A percentile compares a stretch with the other conserved stretches of the same genome.
Conservation (phyloP, 306 rosid genomes). For the Sicyos baderoa region DNA sequence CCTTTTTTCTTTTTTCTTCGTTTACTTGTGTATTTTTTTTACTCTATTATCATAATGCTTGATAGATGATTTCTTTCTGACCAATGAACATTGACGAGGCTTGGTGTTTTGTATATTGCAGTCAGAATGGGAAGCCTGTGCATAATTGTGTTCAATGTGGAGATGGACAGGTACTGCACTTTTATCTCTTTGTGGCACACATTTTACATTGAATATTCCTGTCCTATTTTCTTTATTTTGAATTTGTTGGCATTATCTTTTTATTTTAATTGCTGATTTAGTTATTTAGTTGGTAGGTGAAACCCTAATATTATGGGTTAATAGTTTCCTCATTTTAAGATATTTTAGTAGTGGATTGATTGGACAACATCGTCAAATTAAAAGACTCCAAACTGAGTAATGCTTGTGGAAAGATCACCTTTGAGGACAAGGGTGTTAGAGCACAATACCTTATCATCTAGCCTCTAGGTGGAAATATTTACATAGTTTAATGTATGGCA, state of each 20-base stretch:
- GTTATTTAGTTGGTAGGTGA: constrained; percentile 1
- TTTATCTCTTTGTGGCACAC: neutral
- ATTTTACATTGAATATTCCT: neutral
- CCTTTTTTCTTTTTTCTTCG: neutral
- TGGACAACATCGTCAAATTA: neutral
- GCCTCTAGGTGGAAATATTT: neutral
- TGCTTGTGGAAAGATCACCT: neutral
- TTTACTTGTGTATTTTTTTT: constrained; percentile 4
- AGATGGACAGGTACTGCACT: constrained; percentile 16
- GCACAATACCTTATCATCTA: neutral
- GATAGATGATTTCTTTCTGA: neutral
- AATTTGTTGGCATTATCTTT: neutral
- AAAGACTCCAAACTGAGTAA: neutral
- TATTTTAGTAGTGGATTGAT: constrained; percentile 5
- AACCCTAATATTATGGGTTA: neutral
- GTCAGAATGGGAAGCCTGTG: constrained; percentile 4
- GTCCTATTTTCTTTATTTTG: neutral
- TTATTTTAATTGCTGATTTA: neutral
- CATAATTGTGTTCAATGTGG: constrained; percentile 15
- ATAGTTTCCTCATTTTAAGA: neutral
- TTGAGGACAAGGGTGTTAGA: constrained; percentile 6
- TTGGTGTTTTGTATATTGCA: neutral
- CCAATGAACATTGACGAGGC: constrained; percentile 1
- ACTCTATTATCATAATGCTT: neutral
- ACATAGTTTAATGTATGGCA: neutral